phyloP scores from a whole-genome alignment of 305 asterid species.

The Lippia alba region DNA sequence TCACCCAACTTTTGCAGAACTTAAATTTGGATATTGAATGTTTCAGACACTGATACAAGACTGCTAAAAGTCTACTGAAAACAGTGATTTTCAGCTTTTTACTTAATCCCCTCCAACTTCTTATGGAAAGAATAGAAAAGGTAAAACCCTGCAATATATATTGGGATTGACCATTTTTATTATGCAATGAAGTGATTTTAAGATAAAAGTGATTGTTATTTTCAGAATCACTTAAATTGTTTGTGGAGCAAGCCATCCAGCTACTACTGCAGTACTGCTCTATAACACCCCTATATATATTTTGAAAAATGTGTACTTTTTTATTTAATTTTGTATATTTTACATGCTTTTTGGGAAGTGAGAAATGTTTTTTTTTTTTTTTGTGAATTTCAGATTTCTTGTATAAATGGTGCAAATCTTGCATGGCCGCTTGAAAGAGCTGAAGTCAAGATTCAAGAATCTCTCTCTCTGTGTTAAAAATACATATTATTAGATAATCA shows the following conservation, averaged over 20 bases:
- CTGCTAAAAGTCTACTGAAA: not conserved
- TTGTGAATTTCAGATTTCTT: slow-evolving; percentile 18
- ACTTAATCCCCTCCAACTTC: slow-evolving; percentile 39
- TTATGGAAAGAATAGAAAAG: slow-evolving; percentile 40
- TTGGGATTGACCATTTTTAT: slow-evolving; percentile 43
- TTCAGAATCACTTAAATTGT: slow-evolving; percentile 62
- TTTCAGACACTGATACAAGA: slow-evolving; percentile 7
- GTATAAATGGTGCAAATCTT: not conserved
- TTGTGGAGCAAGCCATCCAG: slow-evolving; percentile 47
- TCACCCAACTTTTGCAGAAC: slow-evolving; percentile 29
- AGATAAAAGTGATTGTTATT: slow-evolving; percentile 3
- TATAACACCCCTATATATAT: slow-evolving; percentile 32
- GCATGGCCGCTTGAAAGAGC: slow-evolving; percentile 25
- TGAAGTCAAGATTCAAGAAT: not conserved
- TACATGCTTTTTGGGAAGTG: slow-evolving; percentile 43
- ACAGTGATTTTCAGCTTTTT: slow-evolving; percentile 27
- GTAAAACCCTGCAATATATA: slow-evolving; percentile 40
- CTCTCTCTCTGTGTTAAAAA: slow-evolving; percentile 5
- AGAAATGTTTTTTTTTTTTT: slow-evolving; percentile 30
- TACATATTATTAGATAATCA: not conserved
- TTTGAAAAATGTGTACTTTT: slow-evolving; percentile 25
- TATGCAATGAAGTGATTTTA: slow-evolving; percentile 9
- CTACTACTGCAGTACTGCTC: slow-evolving; percentile 24
- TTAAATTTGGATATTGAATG: slow-evolving; percentile 38
- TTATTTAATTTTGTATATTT: too few species aligned